Evolutionary conservation across 2,329 filamentous ascomycete genomes (phyloP), one percentile per base, ranked within the genome.

Genomic region (Aspergillus fischeri): DNA sequence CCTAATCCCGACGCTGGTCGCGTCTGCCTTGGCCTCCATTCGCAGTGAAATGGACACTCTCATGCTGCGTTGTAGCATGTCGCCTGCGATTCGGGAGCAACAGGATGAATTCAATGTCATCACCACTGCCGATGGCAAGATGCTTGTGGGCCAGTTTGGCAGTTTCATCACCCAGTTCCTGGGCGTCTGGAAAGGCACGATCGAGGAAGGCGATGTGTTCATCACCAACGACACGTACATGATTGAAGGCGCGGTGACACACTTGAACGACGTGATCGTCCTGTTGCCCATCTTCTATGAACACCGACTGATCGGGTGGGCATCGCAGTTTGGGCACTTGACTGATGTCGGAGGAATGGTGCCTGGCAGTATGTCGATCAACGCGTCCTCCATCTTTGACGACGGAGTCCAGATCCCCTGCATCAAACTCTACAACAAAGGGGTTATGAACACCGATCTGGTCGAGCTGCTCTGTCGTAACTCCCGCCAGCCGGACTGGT

Each of bases 81-180:
- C 77, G 2, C 79, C 79, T 0, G 78, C 77, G 0, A 81, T 81
- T 45, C 72, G 79, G 20, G 79, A 81, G 52, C 78, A 81, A 51
- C 79, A 81, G 58, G 79, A 81, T 28, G 79, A 81, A 57, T 81
- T 81, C 67, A 81, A 81, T 32, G 78, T 81, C n/a, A 79, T 81
- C 52, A 81, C 79, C 4, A 78, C 80, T 45, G 69, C 70, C 0
- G 65, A 72, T 1, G 79, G 79, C 3, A 74, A 81, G 59, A 82
- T 82, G 78, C 71, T 82, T 0, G 79, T 79, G 6, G 79, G 79
- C 0, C 79, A 82, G 51, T 81, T 81, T 38, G 79, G 78, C 3
- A 79, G 77, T 58, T 81, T 81, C 60, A 80, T 81, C 58, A 72
- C 72, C 0, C 72, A 78, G 45, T 81, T 82, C 53, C 63, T 81